Base-by-base conservation (phyloP, 192 early-diverging fungal genomes). In the Kickxella alabastrina region DNA sequence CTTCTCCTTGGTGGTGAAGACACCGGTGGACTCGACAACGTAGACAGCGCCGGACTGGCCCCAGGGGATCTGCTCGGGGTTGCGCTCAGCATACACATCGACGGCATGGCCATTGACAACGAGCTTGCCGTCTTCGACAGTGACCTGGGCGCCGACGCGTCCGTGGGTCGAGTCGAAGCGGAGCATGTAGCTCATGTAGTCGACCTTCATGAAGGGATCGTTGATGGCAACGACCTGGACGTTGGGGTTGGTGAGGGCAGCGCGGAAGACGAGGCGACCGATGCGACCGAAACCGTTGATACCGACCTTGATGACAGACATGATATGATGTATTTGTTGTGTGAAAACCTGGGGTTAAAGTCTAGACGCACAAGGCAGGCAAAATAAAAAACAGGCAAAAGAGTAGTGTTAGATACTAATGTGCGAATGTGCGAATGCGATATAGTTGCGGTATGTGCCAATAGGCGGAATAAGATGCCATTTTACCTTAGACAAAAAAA, bases 101-200 rank as follows among this genome's bases (percentile, higher is more conserved):
- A 97, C 91, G 38, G 69, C 36, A 49, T 84, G 53, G 56, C 94
- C 93, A 77, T 97, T 89, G 48, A 99, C 85, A 52, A 92, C 45
- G 13, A 99, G 84, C 81, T 92, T 92, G 62, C 87, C 90, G 73
- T 88, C 82, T 79, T 88, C 82, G 67, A 78, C 60, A 59, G 79
- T 75, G 53, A 93, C 87, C 19, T 80, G 80, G 48, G 90, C 92
- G 75, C 91, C 87, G 87, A 86, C 92, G 48, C 85, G 85, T 48
- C 96, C 96, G 79, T 99, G 96, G 62, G 93, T 95, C 31, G 96
- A 95, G 86, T 99, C 96, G 77, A 94, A 99, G 83, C 96, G 92
- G 62, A 95, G 79, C 74, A 96, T 79, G 84, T 96, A 98, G 68
- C 86, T 92, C 93, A 96, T 97, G 83, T 98, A 97, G 40, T 90